Conservation (phyloP, 148 eudicot genomes). For the Vaccinium corymbosum region DNA sequence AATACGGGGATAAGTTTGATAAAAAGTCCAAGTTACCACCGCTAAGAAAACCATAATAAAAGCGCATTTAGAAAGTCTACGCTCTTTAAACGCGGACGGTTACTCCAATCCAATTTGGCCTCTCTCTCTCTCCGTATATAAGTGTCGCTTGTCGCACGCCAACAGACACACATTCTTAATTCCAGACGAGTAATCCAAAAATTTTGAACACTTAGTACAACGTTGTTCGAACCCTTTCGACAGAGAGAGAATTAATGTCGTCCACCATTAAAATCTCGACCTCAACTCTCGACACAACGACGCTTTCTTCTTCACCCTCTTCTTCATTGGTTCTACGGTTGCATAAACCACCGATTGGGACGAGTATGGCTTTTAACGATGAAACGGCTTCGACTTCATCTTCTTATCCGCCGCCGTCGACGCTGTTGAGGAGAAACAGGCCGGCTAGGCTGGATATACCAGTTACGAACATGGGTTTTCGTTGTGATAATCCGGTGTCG, state of each 20-base stretch:
- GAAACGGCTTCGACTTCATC: constrained; percentile 16
- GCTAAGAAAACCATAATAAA: too few relatives aligned
- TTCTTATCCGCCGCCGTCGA: constrained; percentile 36
- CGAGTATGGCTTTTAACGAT: constrained; percentile 22
- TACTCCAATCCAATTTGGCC: not conserved
- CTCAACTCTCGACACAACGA: constrained; percentile 37
- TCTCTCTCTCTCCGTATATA: not conserved
- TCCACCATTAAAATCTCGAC: constrained; percentile 57
- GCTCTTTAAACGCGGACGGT: not conserved
- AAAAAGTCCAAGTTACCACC: too few relatives aligned
- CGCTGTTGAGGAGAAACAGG: constrained; percentile 63
- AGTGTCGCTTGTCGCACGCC: not conserved
- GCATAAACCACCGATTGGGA: constrained; percentile 29
- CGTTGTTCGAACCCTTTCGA: not conserved
- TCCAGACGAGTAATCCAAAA: not conserved
- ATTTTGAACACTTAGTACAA: not conserved
- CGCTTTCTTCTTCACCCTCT: constrained; percentile 27
- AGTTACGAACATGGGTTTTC: constrained; percentile 28
- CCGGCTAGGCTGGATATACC: constrained; percentile 76
- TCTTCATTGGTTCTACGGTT: constrained; percentile 30
- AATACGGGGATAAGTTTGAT: too few relatives aligned
- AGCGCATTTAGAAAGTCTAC: not conserved
- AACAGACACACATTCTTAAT: not conserved
- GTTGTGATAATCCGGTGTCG: too few relatives aligned
- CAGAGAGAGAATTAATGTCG: constrained; percentile 23